Base-by-base conservation (phyloP, 2,329 filamentous ascomycete species). In the Thermothelomyces thermophilus region DNA sequence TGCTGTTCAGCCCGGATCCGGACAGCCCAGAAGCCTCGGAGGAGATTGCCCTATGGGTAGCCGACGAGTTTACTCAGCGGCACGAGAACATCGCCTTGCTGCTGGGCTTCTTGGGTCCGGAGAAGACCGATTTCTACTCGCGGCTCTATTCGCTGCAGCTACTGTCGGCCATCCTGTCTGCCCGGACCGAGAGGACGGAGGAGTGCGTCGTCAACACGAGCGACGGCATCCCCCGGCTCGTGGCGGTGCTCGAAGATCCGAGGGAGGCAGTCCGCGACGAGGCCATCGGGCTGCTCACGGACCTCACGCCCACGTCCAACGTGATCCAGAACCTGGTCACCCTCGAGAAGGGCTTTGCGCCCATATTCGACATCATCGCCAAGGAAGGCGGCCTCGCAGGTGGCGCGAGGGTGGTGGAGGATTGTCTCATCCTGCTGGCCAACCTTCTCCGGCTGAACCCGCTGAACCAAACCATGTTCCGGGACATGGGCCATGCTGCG, bases 11-110 rank as follows among this genome's bases (percentile, higher is more conserved):
- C 56, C 81, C 82, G 35, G 83, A 83, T 59, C 74, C 78, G 59
- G 73, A 75, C 64, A 94, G 88, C 74, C 79, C 89, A 28, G 91
- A 97, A 76, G 89, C 91, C 47, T 95, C 91, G 13, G 91, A 97
- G 57, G 93, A 98, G 69, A 94, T 98, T 60, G 86, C 86, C 16
- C 74, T 97, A 24, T 98, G 93, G 90, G 76, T 98, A 52, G 93
- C 93, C 47, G 93, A 98, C 69, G 91, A 97, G 68, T 98, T 98
- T 66, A 96, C 93, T 30, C 90, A 95, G 75, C 84, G 88, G 56
- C 90, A 96, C 79, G 91, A 97, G 70, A 97, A 98, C 67, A 91
- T 96, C 54, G 91, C 88, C 2, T 74, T 93, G 14, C 79, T 98
- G 20, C 80, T 98, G 53, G 86, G 93, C 64, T 86, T 98, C 49